These are phyloP conservation scores for Penicillium paneum DNA, from an alignment of 2,329 filamentous ascomycete genomes.

Conservation along the genomic window DNA sequence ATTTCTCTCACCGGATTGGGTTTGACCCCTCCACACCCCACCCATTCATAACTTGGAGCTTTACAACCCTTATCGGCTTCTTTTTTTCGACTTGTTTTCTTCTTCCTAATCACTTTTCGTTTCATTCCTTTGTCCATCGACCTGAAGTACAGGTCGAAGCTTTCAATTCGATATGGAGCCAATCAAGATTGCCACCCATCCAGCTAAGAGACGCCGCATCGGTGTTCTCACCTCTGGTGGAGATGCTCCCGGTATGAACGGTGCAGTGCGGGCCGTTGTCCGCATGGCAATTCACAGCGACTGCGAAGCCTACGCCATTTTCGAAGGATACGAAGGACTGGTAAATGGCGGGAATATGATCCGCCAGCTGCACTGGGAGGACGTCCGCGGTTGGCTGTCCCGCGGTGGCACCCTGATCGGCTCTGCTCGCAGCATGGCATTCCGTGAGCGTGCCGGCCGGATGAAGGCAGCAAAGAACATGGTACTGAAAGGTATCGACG, in stretches of 20 bases:
- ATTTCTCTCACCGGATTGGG: constrained; percentile 41
- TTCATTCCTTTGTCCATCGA: constrained; percentile 13
- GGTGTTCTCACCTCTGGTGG: constrained; percentile 93
- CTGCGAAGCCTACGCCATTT: constrained; percentile 76
- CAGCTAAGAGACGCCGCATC: constrained; percentile 62
- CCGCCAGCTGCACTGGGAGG: constrained; percentile 82
- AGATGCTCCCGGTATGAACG: constrained; percentile 94
- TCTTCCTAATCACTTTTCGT: not conserved
- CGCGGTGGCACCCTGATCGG: constrained; percentile 95
- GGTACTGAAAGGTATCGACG: constrained; percentile 88
- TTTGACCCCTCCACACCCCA: constrained; percentile 25
- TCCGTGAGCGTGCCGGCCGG: constrained; percentile 83
- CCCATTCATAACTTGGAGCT: constrained; percentile 18
- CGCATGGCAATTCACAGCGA: constrained; percentile 83
- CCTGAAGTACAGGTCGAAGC: constrained; percentile 9
- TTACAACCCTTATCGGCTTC: constrained; percentile 6
- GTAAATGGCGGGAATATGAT: constrained; percentile 88
- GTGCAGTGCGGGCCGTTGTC: constrained; percentile 82
- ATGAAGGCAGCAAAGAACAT: constrained; percentile 89
- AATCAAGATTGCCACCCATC: constrained; percentile 30
- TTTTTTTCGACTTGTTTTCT: constrained; percentile 8
- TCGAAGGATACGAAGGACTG: constrained; percentile 94
- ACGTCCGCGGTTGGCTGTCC: constrained; percentile 89
- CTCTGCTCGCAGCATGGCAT: constrained; percentile 87
- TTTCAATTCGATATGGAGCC: constrained; percentile 21